Percentiles rank a stretch among this genome's conserved stretches.
phyloP scores from a whole-genome alignment of 306 rosid species.

The Ceratonia siliqua region DNA sequence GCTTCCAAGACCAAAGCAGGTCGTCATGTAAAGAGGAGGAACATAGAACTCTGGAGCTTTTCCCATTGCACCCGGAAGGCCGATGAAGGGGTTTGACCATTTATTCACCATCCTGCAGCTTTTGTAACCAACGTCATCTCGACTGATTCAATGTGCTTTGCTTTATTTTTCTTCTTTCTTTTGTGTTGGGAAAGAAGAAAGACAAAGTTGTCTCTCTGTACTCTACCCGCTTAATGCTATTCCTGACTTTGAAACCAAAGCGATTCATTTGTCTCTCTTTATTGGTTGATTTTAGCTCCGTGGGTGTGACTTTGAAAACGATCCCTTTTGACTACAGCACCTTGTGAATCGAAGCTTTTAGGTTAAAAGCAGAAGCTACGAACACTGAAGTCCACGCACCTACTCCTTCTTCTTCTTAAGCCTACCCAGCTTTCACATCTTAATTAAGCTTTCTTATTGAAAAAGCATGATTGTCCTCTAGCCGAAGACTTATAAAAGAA shows the following conservation, averaged over 20 bases:
- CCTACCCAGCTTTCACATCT: conserved; percentile 23
- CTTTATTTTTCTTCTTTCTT: conserved; percentile 58
- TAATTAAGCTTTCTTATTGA: conserved; percentile 26
- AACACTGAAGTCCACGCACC: conserved; percentile 93
- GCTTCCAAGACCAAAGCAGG: conserved; percentile 49
- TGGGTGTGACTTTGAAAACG: conserved; percentile 47
- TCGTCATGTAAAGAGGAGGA: conserved; percentile 45
- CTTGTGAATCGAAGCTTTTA: conserved; percentile 60
- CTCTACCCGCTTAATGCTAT: conserved; percentile 46
- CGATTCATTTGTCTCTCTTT: conserved; percentile 39
- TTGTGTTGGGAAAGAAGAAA: conserved; percentile 77
- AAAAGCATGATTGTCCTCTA: conserved; percentile 33
- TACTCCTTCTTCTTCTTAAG: conserved; percentile 39
- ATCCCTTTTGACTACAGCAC: conserved; percentile 50
- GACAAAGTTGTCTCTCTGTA: conserved; percentile 60
- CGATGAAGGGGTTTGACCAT: conserved; percentile 51
- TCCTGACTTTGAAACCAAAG: conserved; percentile 57
- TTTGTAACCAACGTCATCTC: conserved; percentile 31
- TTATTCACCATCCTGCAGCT: conserved; percentile 14
- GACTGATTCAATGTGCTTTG: conserved; percentile 39
- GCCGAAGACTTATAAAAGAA: conserved; percentile 27
- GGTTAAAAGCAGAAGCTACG: conserved; percentile 70
- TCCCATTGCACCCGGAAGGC: conserved; percentile 93
- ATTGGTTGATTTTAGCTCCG: conserved; percentile 40
- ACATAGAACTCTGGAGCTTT: conserved; percentile 80